A percentile compares a stretch with the other conserved stretches of the same genome.
Evolutionary conservation across 75 land plant genomes (phyloP).

Genomic region (Cupressus sempervirens): DNA sequence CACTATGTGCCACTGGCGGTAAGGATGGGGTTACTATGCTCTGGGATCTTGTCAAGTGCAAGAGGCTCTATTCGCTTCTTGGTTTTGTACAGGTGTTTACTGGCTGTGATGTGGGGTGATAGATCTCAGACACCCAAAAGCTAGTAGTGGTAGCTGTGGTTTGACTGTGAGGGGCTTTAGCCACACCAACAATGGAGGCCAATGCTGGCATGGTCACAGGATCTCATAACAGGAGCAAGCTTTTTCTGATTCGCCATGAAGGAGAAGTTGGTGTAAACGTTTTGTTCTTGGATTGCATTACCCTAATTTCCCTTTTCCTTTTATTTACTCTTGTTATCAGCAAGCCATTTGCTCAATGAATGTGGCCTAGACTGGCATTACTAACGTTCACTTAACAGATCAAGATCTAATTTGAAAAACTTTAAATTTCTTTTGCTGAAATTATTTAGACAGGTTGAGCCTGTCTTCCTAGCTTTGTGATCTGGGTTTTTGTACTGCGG

Average conservation of each 20-base stretch:
- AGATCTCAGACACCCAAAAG: neutral
- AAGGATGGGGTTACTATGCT: constrained; percentile 82
- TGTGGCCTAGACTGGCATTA: too few species aligned
- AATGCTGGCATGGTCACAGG: constrained; percentile 81
- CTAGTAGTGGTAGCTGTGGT: neutral
- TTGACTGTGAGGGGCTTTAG: neutral
- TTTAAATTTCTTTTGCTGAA: neutral
- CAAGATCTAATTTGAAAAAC: neutral
- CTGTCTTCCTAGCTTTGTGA: neutral
- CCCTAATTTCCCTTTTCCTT: neutral
- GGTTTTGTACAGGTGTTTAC: neutral
- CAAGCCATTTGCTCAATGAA: too few species aligned
- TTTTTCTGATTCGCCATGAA: constrained; percentile 69
- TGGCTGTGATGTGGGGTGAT: neutral
- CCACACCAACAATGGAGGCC: constrained; percentile 43
- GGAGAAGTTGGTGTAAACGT: constrained; percentile 39
- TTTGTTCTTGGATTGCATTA: neutral
- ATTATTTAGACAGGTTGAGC: neutral
- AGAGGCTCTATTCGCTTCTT: constrained; percentile 48
- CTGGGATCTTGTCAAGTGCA: constrained; percentile 76
- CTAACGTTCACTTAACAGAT: neutral
- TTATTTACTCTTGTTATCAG: too few species aligned
- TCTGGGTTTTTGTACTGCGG: neutral
- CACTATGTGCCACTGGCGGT: constrained; percentile 82
- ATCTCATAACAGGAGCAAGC: constrained; percentile 71